phyloP scores from a whole-genome alignment of 805 yeast species.

The Candida rishiriensis region DNA sequence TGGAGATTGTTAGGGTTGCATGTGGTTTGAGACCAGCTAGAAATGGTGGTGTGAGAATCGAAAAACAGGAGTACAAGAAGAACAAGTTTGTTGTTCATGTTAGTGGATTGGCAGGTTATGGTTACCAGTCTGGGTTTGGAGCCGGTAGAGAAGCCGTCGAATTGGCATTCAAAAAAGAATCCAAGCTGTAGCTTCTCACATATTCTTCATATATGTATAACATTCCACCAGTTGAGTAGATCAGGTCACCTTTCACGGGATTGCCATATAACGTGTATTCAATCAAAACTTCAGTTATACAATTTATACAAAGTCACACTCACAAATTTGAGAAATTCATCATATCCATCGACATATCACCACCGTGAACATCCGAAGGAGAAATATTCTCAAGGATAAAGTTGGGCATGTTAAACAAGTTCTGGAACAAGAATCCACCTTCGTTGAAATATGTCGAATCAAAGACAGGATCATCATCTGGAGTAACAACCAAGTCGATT shows the following conservation, averaged over 20 bases:
- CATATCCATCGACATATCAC: conserved; percentile 3
- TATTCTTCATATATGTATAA: background rate
- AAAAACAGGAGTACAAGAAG: conserved; percentile 40
- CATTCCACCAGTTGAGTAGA: background rate
- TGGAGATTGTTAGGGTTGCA: conserved; percentile 57
- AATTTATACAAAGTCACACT: too few relatives aligned
- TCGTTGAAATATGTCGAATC: conserved; percentile 6
- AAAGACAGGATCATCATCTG: too few relatives aligned
- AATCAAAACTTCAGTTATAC: too few relatives aligned
- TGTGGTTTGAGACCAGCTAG: conserved; percentile 78
- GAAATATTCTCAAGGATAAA: conserved; percentile 23
- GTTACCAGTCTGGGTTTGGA: conserved; percentile 63
- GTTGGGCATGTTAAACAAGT: conserved; percentile 29
- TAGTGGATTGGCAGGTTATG: conserved; percentile 67
- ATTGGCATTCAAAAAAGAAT: conserved; percentile 3
- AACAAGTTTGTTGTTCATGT: conserved; percentile 56
- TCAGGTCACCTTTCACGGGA: too few relatives aligned
- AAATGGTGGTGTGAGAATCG: conserved; percentile 72
- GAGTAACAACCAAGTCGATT: too few relatives aligned
- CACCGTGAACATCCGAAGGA: conserved; percentile 1
- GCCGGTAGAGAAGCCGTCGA: conserved; percentile 48
- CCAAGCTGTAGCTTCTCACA: background rate
- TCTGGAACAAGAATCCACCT: conserved; percentile 24
- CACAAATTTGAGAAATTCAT: background rate
- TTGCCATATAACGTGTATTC: too few relatives aligned